phyloP scores from a whole-genome alignment of 1,284 basidiomycete species.

The Cryptococcus floricola region DNA sequence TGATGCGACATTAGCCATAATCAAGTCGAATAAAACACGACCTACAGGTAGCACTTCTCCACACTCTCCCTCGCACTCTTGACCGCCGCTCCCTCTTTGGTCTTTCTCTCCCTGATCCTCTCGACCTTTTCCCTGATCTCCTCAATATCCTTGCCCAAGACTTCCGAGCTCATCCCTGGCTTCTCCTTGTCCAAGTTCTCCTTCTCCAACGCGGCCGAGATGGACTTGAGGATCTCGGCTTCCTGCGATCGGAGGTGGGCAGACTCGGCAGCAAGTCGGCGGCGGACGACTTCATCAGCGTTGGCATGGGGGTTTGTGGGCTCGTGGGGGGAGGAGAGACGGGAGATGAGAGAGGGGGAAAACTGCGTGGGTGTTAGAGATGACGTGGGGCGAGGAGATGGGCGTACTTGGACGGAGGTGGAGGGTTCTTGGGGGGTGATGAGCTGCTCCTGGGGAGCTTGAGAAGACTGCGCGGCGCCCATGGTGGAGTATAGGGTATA shows the following conservation, averaged over 20 bases:
- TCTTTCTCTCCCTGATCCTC: constrained; percentile 38
- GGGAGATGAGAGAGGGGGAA: constrained; percentile 42
- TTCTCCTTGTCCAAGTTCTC: constrained; percentile 50
- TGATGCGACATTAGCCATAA: constrained; percentile 9
- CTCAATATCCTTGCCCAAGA: constrained; percentile 48
- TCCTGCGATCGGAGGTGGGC: constrained; percentile 45
- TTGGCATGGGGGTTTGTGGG: constrained; percentile 17
- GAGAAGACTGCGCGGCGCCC: constrained; percentile 41
- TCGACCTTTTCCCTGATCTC: constrained; percentile 49
- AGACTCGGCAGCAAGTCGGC: constrained; percentile 43
- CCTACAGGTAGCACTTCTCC: constrained; percentile 48
- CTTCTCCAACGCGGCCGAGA: constrained; percentile 48
- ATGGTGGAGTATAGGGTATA: constrained; percentile 17
- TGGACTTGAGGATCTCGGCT: constrained; percentile 43
- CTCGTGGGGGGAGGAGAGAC: constrained; percentile 32
- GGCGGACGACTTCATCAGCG: constrained; percentile 43
- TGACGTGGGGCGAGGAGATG: not conserved
- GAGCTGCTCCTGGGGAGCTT: constrained; percentile 37
- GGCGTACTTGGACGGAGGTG: constrained; percentile 43
- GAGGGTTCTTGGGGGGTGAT: constrained; percentile 37
- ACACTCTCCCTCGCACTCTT: constrained; percentile 36
- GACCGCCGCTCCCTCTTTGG: constrained; percentile 36
- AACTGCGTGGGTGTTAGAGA: constrained; percentile 26
- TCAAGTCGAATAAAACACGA: constrained; percentile 8
- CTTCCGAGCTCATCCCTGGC: constrained; percentile 44